phyloP scores from a whole-genome alignment of 2,329 filamentous ascomycete genomes.

The Aphanoascus verrucosus region DNA sequence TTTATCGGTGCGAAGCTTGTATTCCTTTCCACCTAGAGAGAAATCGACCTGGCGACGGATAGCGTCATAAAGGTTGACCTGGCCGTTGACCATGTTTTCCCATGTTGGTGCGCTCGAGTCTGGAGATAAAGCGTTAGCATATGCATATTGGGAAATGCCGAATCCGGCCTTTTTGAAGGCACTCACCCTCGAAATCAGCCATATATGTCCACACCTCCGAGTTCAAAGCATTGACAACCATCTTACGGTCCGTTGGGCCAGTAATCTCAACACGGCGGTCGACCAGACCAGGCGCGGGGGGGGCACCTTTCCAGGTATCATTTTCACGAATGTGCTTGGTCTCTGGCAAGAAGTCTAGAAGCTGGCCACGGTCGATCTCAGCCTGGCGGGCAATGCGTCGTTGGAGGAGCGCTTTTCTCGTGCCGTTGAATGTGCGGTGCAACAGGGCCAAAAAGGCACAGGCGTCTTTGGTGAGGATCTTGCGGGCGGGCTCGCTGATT shows the following conservation, averaged over 20 bases:
- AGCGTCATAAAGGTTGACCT: constrained; percentile 94
- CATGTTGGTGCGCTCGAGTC: constrained; percentile 93
- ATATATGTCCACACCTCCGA: constrained; percentile 97
- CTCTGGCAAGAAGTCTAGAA: constrained; percentile 92
- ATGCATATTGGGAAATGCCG: too few species aligned
- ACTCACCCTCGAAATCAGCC: constrained; percentile 92
- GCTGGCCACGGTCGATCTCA: constrained; percentile 78
- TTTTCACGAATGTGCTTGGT: constrained; percentile 92
- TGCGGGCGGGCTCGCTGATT: constrained; percentile 66
- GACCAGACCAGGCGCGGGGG: constrained; percentile 80
- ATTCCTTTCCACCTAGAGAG: constrained; percentile 88
- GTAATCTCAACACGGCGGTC: constrained; percentile 96
- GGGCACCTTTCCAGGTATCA: constrained; percentile 82
- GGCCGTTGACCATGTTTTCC: constrained; percentile 99
- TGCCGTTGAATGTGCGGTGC: constrained; percentile 86
- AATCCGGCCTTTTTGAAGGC: background rate
- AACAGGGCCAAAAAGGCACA: constrained; percentile 86
- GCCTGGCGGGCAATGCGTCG: constrained; percentile 76
- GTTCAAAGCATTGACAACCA: constrained; percentile 96
- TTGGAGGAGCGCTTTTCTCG: constrained; percentile 79
- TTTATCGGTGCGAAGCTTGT: constrained; percentile 90
- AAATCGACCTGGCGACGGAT: constrained; percentile 92
- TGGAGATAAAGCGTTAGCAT: constrained; percentile 28
- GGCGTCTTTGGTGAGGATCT: constrained; percentile 85
- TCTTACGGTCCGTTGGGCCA: constrained; percentile 93